Conservation (phyloP, 345 rosid genomes). For the Citrus trifoliata region DNA sequence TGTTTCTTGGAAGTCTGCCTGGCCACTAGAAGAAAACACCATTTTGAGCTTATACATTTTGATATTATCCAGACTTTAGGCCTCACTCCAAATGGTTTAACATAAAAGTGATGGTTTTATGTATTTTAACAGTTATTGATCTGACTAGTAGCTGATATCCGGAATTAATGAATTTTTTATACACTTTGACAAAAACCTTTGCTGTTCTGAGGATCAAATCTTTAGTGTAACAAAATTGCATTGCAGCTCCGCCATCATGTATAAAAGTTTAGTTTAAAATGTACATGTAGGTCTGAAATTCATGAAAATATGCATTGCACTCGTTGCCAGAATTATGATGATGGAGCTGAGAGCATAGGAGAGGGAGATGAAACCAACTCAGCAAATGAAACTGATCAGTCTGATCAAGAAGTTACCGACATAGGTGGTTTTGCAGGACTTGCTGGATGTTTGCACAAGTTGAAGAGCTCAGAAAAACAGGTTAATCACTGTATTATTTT, state of each 20-base stretch:
- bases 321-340: constrained; percentile 49
- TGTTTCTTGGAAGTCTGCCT: neutral
- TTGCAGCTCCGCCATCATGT: neutral
- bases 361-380: constrained; percentile 33
- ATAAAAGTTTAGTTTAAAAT: neutral
- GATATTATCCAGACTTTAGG: neutral
- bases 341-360: constrained; percentile 23
- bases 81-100: neutral
- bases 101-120: neutral
- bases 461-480: constrained; percentile 87
- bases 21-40: neutral
- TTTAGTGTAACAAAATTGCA: neutral
- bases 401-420: constrained; percentile 42
- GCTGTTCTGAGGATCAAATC: neutral
- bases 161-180: neutral
- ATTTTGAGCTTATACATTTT: neutral
- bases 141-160: neutral
- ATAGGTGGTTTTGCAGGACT: constrained; percentile 85
- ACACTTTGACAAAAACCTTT: too few species aligned
- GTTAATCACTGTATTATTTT: constrained; percentile 24
- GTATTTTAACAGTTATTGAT: neutral
- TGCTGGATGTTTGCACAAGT: constrained; percentile 60
- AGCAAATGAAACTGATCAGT: constrained; percentile 17
- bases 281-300: constrained; percentile 72
- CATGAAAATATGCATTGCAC: constrained; percentile 80